phyloP scores from a whole-genome alignment of 176 grass and related monocot species.

The Rhynchospora breviuscula region DNA sequence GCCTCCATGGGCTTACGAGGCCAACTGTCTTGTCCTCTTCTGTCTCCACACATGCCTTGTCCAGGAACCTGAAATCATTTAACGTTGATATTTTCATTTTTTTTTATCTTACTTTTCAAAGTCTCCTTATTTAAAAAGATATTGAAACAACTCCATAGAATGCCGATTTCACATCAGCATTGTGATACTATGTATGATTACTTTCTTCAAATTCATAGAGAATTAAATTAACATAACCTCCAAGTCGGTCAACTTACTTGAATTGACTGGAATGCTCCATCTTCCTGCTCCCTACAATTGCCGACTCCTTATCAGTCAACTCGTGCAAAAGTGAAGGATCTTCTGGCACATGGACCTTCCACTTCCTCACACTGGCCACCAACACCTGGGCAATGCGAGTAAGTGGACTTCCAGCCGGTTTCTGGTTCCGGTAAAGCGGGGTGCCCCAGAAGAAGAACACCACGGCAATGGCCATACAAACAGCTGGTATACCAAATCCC shows the following conservation, averaged over 20 bases:
- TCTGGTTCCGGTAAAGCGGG: constrained; percentile 66
- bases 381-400: constrained; percentile 71
- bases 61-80: constrained; percentile 28
- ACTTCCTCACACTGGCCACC: constrained; percentile 45
- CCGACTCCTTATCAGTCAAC: constrained; percentile 53
- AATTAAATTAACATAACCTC: neutral
- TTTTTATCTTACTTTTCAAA: neutral
- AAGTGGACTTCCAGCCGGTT: constrained; percentile 62
- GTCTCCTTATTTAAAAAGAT: neutral
- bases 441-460: constrained; percentile 70
- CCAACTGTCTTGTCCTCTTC: neutral
- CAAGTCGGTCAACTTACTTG: constrained; percentile 15
- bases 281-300: constrained; percentile 66
- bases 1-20: constrained; percentile 33
- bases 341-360: constrained; percentile 26
- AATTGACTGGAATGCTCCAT: constrained; percentile 66
- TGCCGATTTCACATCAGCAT: too few species aligned
- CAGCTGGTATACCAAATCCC: constrained; percentile 84
- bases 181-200: too few species aligned
- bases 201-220: too few species aligned
- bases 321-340: constrained; percentile 43
- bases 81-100: neutral
- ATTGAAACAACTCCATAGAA: neutral
- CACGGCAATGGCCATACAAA: constrained; percentile 68
- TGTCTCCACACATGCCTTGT: constrained; percentile 58